Conservation (phyloP, 768 basidiomycete species). For the Sistotremastrum suecicum region DNA sequence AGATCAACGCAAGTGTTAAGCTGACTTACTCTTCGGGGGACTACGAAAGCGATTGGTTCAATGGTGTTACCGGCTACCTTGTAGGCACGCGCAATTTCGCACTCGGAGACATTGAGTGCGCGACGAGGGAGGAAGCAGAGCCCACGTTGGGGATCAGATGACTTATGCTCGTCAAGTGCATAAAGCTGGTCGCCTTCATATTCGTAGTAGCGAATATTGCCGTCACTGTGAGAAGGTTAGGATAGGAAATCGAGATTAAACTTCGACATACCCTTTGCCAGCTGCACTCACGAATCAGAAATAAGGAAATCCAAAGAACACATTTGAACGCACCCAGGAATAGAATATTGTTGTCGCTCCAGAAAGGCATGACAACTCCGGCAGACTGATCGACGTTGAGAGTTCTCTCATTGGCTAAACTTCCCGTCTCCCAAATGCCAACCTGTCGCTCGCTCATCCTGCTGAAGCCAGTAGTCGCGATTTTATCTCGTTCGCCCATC, state of each 20-base stretch:
- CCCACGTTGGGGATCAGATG: constrained; percentile 85
- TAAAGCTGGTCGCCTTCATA: constrained; percentile 77
- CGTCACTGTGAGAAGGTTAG: constrained; percentile 44
- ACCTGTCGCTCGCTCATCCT: constrained; percentile 93
- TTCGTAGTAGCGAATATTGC: constrained; percentile 97
- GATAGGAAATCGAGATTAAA: background rate
- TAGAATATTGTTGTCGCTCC: constrained; percentile 84
- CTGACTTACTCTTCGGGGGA: constrained; percentile 68
- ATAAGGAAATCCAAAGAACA: background rate
- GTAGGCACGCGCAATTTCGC: constrained; percentile 91
- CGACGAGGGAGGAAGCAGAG: constrained; percentile 95
- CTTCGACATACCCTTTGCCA: constrained; percentile 62
- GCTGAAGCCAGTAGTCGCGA: constrained; percentile 94
- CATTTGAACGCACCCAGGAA: constrained; percentile 41
- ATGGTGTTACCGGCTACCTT: constrained; percentile 63
- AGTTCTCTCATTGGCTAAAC: constrained; percentile 63
- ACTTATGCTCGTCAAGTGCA: constrained; percentile 73
- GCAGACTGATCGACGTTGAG: constrained; percentile 76
- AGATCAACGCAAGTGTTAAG: background rate
- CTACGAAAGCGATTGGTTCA: constrained; percentile 91
- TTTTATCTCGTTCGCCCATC: constrained; percentile 80
- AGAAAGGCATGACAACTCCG: constrained; percentile 96
- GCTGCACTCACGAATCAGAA: constrained; percentile 25
- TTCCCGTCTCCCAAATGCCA: constrained; percentile 76
- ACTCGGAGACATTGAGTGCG: constrained; percentile 75